A percentile compares a stretch with the other conserved stretches of the same genome.
These are phyloP conservation scores for Neltuma alba DNA, from an alignment of 306 rosid genomes.

Conservation along the genomic window DNA sequence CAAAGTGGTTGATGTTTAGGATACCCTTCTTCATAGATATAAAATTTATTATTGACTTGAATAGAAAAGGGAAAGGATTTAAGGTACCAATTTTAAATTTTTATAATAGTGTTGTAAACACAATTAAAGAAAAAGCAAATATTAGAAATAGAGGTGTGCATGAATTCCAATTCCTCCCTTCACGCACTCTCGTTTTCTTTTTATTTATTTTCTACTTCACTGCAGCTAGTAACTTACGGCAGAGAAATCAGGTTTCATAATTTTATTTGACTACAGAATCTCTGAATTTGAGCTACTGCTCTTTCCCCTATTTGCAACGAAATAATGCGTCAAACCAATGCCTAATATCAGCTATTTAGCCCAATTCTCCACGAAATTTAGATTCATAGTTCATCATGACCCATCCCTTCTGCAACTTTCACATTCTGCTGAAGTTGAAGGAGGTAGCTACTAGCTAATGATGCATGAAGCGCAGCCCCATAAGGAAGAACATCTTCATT, in stretches of 20 bases:
- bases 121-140: background rate
- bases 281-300: background rate
- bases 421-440: conserved; percentile 41
- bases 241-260: background rate
- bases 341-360: background rate
- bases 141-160: background rate
- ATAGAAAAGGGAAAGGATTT: background rate
- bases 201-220: background rate
- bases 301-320: background rate
- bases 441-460: conserved; percentile 69
- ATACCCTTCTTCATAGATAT: background rate
- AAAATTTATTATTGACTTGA: background rate
- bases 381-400: conserved; percentile 59
- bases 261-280: background rate
- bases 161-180: background rate
- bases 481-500: conserved; percentile 76
- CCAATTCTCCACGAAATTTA: background rate
- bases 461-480: conserved; percentile 94
- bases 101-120: background rate
- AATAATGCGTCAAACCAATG: background rate
- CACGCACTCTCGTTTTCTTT: background rate
- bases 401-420: conserved; percentile 30
- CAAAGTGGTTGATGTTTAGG: no score
- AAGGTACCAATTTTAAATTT: no score
- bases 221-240: background rate